Base-by-base conservation (phyloP, 108 stramenopile species). In the Cafeteria roenbergensis region DNA sequence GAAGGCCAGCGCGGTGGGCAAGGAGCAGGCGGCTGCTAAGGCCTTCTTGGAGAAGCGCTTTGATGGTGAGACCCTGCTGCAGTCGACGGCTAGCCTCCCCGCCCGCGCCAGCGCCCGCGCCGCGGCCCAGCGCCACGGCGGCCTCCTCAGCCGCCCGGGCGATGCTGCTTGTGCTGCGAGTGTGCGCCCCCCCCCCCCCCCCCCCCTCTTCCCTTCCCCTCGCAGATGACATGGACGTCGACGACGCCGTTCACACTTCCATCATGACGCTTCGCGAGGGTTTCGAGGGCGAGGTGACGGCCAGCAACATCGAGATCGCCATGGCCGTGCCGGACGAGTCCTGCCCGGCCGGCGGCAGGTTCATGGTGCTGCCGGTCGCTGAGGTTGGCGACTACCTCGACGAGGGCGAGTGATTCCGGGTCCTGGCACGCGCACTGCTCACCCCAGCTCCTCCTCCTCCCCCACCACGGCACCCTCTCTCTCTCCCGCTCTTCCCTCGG, bases 1-100 rank as follows among this genome's bases (percentile, higher is more conserved):
- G 98, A 93, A 95, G 81, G 98, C 98, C 34, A 93, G 93, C 37
- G 98, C 98, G 22, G 96, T 99, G 74, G 98, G 98, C 21, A 94
- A 93, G 74, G 90, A 93, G 68, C 91, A 88, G 72, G 85, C 94
- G 57, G 91, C 91, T 76, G 98, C 95, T 71, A 96, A 95, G 71
- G 90, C 86, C 68, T 97, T 97, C 74, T 70, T 99, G 69, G 98
- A 99, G 74, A 93, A 92, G 73, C 84, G 95, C 37, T 22, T n/a
- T 24, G 24, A n/a, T 22, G n/a, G 51, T 22, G n/a, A 24, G 24
- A 24, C 51, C n/a, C n/a, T 22, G 51, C n/a, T n/a, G n/a, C n/a
- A n/a, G n/a, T n/a, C n/a, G n/a, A n/a, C n/a, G n/a, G n/a, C n/a
- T n/a, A n/a, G n/a, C n/a, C n/a, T n/a, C n/a, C n/a, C n/a, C n/a